A percentile compares a stretch with the other conserved stretches of the same genome.
Conservation (phyloP, 2,329 filamentous ascomycete genomes). For the Pestalotiopsis sp. region DNA sequence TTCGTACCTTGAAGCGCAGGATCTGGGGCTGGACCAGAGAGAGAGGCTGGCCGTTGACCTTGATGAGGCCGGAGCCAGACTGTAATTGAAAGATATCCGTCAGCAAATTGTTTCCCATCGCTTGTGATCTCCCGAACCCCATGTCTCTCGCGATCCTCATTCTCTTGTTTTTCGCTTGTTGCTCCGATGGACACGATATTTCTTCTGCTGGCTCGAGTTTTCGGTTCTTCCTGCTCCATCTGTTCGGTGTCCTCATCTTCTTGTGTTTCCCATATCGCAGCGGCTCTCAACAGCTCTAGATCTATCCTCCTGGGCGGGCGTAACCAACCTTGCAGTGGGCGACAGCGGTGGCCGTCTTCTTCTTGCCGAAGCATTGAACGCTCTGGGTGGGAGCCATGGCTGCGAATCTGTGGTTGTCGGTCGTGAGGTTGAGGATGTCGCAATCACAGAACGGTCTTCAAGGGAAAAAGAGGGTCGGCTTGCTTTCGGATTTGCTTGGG, state of each 20-base stretch:
- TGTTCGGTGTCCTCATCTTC: neutral
- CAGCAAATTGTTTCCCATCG: slow-evolving; percentile 15
- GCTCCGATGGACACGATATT: neutral
- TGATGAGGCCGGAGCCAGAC: slow-evolving; percentile 72
- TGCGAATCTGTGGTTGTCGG: slow-evolving; percentile 34
- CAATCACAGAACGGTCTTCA: slow-evolving; percentile 19
- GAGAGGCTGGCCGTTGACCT: slow-evolving; percentile 98
- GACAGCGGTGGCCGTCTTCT: slow-evolving; percentile 87
- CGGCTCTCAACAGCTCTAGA: neutral
- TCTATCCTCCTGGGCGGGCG: neutral
- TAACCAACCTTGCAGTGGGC: slow-evolving; percentile 85
- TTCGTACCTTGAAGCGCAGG: slow-evolving; percentile 89
- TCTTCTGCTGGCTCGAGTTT: neutral
- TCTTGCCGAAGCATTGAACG: slow-evolving; percentile 99
- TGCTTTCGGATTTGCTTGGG: slow-evolving; percentile 17
- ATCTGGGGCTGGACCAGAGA: slow-evolving; percentile 93
- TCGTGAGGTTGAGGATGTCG: slow-evolving; percentile 18
- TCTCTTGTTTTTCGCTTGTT: slow-evolving; percentile 5
- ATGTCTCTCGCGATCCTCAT: slow-evolving; percentile 9
- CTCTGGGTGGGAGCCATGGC: slow-evolving; percentile 79
- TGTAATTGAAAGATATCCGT: slow-evolving; percentile 17
- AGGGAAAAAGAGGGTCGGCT: slow-evolving; percentile 10
- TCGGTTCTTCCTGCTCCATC: slow-evolving; percentile 5
- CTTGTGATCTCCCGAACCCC: neutral
- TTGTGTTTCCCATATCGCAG: neutral